A percentile compares a stretch with the other conserved stretches of the same genome.
Evolutionary conservation across 1,284 basidiomycete genomes (phyloP).

Genomic region (Butyriboletus appendiculatus): DNA sequence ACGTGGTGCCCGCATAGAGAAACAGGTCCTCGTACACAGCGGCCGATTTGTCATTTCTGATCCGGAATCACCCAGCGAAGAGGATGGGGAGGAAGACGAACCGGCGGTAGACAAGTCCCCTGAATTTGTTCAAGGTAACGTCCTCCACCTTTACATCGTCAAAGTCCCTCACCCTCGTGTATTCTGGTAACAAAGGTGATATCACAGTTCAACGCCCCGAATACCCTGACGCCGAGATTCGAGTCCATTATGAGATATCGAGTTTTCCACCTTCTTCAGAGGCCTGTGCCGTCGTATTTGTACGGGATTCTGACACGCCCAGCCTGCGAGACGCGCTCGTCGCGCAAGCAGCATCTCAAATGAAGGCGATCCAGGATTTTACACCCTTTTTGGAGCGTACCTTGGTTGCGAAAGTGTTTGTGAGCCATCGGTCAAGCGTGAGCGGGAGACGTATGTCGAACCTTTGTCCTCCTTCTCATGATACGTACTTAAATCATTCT

Average conservation of each 20-base stretch:
- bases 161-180: background rate
- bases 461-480: background rate
- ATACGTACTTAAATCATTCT: conserved; percentile 1
- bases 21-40: conserved; percentile 69
- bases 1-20: conserved; percentile 72
- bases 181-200: conserved; percentile 21
- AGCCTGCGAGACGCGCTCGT: conserved; percentile 7
- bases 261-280: conserved; percentile 41
- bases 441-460: conserved; percentile 18
- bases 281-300: conserved; percentile 46
- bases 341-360: conserved; percentile 20
- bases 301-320: conserved; percentile 33
- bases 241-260: conserved; percentile 49
- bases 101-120: conserved; percentile 37
- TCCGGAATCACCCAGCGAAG: conserved; percentile 18
- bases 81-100: conserved; percentile 44
- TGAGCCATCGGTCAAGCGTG: conserved; percentile 10
- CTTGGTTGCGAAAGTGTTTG: conserved; percentile 28
- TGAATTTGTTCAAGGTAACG: conserved; percentile 42
- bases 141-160: background rate
- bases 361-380: conserved; percentile 24
- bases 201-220: conserved; percentile 8
- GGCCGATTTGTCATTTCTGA: conserved; percentile 51
- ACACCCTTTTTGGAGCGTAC: conserved; percentile 24
- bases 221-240: conserved; percentile 18